Base-by-base conservation (phyloP, 306 rosid species). In the Mucuna pruriens region DNA sequence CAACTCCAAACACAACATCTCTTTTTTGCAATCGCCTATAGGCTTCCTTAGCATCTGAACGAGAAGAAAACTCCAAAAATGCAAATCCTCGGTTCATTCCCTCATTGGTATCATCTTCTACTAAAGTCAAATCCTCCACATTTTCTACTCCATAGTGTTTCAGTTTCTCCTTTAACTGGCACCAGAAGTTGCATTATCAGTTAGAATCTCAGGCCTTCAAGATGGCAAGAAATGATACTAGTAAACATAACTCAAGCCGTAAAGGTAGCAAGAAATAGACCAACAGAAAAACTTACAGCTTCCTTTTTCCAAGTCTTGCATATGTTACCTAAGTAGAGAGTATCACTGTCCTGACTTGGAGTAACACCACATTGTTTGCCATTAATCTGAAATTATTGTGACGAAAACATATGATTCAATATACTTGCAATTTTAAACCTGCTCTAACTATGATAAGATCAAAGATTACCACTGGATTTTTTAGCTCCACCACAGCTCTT, bases 81-180 rank as follows among this genome's bases (percentile, higher is more conserved):
- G 98, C 98, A 82, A 93, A 93, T 60, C 99, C 99, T 8, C 98
- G 91, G 73, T 92, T 95, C 90, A 84, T 88, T 76, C 98, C 99
- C 19, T 87, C 90, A 49, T 95, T 85, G 82, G 83, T 90, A 84
- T 88, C 87, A 87, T 93, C 99, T 87, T 90, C 93, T 66, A 93
- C 93, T 81, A 95, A 81, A 65, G 97, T 93, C 84, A 95, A 58
- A 77, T 89, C 92, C 92, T 92, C 97, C 71, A 93, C 89, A 90
- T 87, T 90, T 11, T 84, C 90, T 51, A 95, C 97, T 88, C 97
- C 93, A 84, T 90, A 95, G 77, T 89, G 92, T 81, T 93, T 93
- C 83, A 95, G 85, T 87, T 92, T 95, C 88, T 95, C 94, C 84
- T 85, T 93, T 80, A 95, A 86, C 99, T 95, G 94, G 71, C 76